These are phyloP conservation scores for Hippophae tibetana DNA, from an alignment of 306 rosid species.

Conservation along the genomic window DNA sequence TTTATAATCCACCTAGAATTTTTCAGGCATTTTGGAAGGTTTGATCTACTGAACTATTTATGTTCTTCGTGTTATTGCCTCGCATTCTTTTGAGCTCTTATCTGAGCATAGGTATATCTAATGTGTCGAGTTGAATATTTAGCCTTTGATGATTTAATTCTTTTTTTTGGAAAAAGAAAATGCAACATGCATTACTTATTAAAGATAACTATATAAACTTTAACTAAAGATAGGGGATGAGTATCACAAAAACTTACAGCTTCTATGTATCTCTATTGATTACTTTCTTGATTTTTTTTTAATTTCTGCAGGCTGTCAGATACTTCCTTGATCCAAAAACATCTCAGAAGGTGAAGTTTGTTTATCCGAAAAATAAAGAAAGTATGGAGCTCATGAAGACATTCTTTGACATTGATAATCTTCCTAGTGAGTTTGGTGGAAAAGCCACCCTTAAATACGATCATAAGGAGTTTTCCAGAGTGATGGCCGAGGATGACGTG, in stretches of 20 bases:
- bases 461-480: slow-evolving; percentile 67
- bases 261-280: slow-evolving; percentile 3
- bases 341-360: slow-evolving; percentile 71
- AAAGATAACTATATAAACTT: too few relatives aligned
- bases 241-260: background rate
- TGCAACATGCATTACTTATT: background rate
- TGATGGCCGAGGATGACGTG: slow-evolving; percentile 69
- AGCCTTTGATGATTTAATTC: too few relatives aligned
- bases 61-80: background rate
- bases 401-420: slow-evolving; percentile 63
- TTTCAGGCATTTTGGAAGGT: slow-evolving; percentile 92
- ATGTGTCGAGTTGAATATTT: background rate
- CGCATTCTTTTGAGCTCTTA: background rate
- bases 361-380: slow-evolving; percentile 57
- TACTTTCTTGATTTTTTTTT: slow-evolving; percentile 2
- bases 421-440: slow-evolving; percentile 80
- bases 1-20: slow-evolving; percentile 82
- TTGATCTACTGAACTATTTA: slow-evolving; percentile 11
- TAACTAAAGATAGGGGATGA: background rate
- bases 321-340: slow-evolving; percentile 78
- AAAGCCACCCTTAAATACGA: slow-evolving; percentile 63
- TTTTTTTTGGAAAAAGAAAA: too few relatives aligned
- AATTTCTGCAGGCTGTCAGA: slow-evolving; percentile 47
- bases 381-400: slow-evolving; percentile 80
- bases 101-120: background rate